Conservation (phyloP, 176 grass and related monocot genomes). For the Melocanna baccifera region DNA sequence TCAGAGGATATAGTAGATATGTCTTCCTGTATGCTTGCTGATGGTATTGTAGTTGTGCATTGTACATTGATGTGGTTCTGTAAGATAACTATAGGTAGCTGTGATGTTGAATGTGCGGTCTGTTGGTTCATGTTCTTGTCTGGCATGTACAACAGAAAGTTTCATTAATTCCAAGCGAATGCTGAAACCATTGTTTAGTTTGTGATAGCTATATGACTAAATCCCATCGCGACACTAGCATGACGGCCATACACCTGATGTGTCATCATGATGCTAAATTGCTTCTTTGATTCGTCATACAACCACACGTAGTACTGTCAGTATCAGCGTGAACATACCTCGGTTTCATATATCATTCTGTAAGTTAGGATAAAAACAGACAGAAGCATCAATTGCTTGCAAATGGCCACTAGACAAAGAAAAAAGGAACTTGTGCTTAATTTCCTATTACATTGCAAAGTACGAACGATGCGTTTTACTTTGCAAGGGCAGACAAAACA, state of each 20-base stretch:
- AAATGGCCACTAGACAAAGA: not conserved
- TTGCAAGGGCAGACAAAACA: too few relatives aligned
- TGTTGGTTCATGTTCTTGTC: not conserved
- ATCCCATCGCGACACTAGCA: not conserved
- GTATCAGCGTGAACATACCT: not conserved
- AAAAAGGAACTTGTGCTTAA: not conserved
- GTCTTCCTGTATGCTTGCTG: not conserved
- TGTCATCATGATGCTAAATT: not conserved
- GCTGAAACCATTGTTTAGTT: not conserved
- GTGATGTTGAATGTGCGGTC: slow-evolving; percentile 1
- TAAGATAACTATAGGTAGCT: slow-evolving; percentile 23
- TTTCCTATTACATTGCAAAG: not conserved
- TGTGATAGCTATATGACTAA: not conserved
- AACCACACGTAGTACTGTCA: not conserved
- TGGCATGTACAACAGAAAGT: not conserved
- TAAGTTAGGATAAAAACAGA: not conserved
- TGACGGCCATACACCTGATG: not conserved
- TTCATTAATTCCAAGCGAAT: not conserved
- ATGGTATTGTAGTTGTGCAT: slow-evolving; percentile 17
- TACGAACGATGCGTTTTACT: too few relatives aligned
- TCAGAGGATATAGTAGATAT: not conserved
- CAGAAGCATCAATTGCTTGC: not conserved
- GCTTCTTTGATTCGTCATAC: not conserved
- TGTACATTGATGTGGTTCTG: slow-evolving; percentile 31
- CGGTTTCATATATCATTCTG: not conserved